Evolutionary conservation across 495 filamentous ascomycete species (phyloP).

Genomic region (Lepidopterella palustris): DNA sequence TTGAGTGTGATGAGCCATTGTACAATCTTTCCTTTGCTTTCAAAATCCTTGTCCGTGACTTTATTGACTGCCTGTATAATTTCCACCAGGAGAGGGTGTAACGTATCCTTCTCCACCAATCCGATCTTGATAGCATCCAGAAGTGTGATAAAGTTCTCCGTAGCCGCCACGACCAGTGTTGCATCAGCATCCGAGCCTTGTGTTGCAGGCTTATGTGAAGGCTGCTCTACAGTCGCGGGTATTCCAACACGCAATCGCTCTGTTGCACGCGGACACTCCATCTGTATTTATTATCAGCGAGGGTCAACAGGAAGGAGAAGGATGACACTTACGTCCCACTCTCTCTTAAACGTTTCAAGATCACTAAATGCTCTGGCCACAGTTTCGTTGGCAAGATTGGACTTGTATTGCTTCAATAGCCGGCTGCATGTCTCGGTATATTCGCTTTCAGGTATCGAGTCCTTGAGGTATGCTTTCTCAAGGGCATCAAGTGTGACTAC

Average conservation of each 20-base stretch:
- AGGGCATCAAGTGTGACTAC: conserved; percentile 91
- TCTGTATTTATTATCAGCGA: conserved; percentile 43
- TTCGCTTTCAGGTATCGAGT: conserved; percentile 82
- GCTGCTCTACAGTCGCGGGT: conserved; percentile 54
- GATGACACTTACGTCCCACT: conserved; percentile 68
- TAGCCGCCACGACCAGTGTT: conserved; percentile 73
- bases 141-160: conserved; percentile 97
- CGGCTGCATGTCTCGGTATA: conserved; percentile 94
- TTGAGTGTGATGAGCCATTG: conserved; percentile 97
- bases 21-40: conserved; percentile 91
- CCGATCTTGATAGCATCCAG: conserved; percentile 87
- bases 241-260: conserved; percentile 88
- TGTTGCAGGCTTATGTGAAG: conserved; percentile 42
- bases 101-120: conserved; percentile 84
- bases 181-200: conserved; percentile 50
- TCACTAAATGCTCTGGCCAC: conserved; percentile 78
- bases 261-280: conserved; percentile 91
- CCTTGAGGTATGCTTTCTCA: conserved; percentile 94
- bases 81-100: conserved; percentile 88
- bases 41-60: conserved; percentile 88
- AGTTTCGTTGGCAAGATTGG: conserved; percentile 77
- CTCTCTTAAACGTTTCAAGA: conserved; percentile 85
- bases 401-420: conserved; percentile 94
- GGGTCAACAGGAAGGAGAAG: neutral
- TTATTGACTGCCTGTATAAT: conserved; percentile 95